A percentile compares a stretch with the other conserved stretches of the same genome.
These are phyloP conservation scores for Benincasa hispida DNA, from an alignment of 306 rosid species.

Conservation along the genomic window DNA sequence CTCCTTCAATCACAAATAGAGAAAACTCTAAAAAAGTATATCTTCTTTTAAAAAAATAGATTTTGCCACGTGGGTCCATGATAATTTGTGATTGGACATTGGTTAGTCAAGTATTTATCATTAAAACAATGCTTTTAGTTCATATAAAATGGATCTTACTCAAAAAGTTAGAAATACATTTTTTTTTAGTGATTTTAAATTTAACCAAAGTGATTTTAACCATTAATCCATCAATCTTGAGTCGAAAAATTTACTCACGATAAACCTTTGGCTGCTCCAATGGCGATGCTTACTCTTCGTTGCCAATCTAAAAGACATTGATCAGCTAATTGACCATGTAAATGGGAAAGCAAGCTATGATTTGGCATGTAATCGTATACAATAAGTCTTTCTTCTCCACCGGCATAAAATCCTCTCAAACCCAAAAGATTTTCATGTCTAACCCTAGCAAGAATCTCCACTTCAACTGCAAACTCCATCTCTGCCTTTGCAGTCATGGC, in stretches of 20 bases:
- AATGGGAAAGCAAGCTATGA: conserved; percentile 70
- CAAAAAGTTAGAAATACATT: too few species aligned
- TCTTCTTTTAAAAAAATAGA: too few species aligned
- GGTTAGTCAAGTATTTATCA: too few species aligned
- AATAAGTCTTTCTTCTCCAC: conserved; percentile 73
- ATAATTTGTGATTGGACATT: too few species aligned
- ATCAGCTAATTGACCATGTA: conserved; percentile 57
- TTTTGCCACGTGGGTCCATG: too few species aligned
- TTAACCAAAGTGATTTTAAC: too few species aligned
- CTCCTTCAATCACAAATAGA: too few species aligned
- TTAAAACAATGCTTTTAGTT: too few species aligned
- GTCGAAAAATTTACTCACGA: conserved; percentile 24
- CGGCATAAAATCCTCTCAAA: conserved; percentile 76
- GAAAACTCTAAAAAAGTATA: too few species aligned
- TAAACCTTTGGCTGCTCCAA: conserved; percentile 82
- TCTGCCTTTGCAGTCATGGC: conserved; percentile 84
- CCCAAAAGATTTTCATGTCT: conserved; percentile 73
- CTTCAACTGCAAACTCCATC: conserved; percentile 97
- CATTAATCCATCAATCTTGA: too few species aligned
- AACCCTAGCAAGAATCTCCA: conserved; percentile 85
- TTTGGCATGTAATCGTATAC: conserved; percentile 89
- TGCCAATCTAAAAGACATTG: conserved; percentile 65
- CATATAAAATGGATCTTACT: too few species aligned
- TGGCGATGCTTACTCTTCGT: conserved; percentile 44
- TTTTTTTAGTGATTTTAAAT: too few species aligned